Conservation (phyloP, 139 green algal genomes). For the Chloropicon primus region DNA sequence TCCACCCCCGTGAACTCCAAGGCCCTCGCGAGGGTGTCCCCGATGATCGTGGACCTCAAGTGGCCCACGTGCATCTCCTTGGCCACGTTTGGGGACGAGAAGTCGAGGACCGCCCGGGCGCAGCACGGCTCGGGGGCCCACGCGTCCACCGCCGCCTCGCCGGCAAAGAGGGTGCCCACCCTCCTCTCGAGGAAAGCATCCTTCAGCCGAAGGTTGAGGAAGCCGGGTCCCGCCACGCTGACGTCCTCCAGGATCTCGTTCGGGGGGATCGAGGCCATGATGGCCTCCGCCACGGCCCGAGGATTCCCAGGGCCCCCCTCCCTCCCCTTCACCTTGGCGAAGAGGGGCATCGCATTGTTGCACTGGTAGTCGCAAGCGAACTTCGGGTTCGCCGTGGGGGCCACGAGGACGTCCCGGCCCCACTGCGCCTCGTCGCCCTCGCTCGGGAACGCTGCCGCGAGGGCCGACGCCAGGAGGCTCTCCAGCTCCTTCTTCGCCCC, state of each 20-base stretch:
- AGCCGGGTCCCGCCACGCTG: slow-evolving; percentile 80
- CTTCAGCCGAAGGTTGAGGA: slow-evolving; percentile 79
- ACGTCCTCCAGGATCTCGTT: slow-evolving; percentile 35
- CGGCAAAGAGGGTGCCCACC: slow-evolving; percentile 18
- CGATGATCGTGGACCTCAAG: slow-evolving; percentile 93
- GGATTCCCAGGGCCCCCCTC: slow-evolving; percentile 42
- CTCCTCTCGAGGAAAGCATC: slow-evolving; percentile 16
- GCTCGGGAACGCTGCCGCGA: not conserved
- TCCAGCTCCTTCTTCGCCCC: not conserved
- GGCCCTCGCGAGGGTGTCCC: slow-evolving; percentile 57
- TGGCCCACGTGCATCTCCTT: slow-evolving; percentile 98
- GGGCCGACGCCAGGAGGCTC: not conserved
- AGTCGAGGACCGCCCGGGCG: slow-evolving; percentile 72
- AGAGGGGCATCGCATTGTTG: slow-evolving; percentile 94
- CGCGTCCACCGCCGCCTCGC: not conserved
- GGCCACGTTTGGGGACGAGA: slow-evolving; percentile 93
- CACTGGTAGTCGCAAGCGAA: slow-evolving; percentile 23
- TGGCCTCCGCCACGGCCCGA: slow-evolving; percentile 59
- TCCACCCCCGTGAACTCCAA: slow-evolving; percentile 79
- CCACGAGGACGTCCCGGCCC: too few relatives aligned
- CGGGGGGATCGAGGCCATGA: slow-evolving; percentile 53
- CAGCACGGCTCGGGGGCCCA: not conserved
- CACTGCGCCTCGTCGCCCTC: not conserved
- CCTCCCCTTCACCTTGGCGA: slow-evolving; percentile 72
- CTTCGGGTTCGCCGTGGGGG: not conserved